Percentiles rank a stretch among this genome's conserved stretches.
These are phyloP conservation scores for Dryadomyces quercivorus DNA, from an alignment of 2,329 filamentous ascomycete species.

Conservation along the genomic window DNA sequence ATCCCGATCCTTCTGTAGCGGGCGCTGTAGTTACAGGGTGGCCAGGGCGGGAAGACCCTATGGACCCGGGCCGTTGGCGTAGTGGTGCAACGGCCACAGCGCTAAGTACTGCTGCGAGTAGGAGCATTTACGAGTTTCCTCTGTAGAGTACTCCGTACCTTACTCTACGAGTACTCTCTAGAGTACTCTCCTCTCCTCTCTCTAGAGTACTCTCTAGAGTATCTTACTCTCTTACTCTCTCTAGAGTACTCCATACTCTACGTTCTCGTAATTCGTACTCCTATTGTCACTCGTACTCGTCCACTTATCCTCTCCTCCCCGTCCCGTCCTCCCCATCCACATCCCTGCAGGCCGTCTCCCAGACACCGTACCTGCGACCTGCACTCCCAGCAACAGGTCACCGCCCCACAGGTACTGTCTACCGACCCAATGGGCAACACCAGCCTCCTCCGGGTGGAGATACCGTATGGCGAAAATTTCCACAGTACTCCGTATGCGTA, in stretches of 20 bases:
- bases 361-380: conserved; percentile 8
- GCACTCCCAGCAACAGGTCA: background rate
- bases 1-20: no score
- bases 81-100: no score
- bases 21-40: background rate
- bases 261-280: background rate
- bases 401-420: conserved; percentile 5
- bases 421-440: conserved; percentile 2
- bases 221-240: no score
- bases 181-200: no score
- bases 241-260: no score
- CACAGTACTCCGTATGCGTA: background rate
- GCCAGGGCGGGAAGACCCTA: conserved; percentile 6
- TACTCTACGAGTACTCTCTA: no score
- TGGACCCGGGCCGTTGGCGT: conserved; percentile 6
- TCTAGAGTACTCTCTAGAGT: no score
- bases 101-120: no score
- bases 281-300: background rate
- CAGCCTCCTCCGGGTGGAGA: background rate
- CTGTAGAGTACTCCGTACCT: no score
- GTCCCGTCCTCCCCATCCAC: background rate
- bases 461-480: background rate
- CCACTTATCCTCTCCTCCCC: no score
- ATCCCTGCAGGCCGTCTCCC: background rate
- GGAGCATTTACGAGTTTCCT: no score